Percentiles rank a stretch among this genome's conserved stretches.
Conservation (phyloP, 352 stramenopile species). For the Pythium periplocum region DNA sequence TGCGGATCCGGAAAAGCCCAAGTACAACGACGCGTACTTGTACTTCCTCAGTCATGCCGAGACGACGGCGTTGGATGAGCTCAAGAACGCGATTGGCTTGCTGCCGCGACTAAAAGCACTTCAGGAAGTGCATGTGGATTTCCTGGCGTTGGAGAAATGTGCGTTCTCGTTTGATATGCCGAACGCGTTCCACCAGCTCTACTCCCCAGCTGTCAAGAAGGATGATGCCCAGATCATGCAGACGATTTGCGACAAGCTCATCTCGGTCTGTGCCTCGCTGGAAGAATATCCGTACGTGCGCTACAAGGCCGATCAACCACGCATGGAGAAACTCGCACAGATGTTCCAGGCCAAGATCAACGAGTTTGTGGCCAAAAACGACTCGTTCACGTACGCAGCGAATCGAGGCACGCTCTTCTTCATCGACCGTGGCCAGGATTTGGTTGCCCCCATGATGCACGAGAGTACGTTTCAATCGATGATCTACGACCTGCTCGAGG, state of each 20-base stretch:
- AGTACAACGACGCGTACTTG: conserved; percentile 92
- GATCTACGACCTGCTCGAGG: conserved; percentile 93
- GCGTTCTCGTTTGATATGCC: conserved; percentile 93
- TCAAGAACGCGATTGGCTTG: conserved; percentile 83
- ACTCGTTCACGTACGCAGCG: conserved; percentile 85
- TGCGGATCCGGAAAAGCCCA: conserved; percentile 62
- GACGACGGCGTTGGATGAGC: conserved; percentile 72
- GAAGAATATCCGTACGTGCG: conserved; percentile 97
- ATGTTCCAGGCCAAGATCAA: conserved; percentile 96
- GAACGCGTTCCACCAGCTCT: conserved; percentile 71
- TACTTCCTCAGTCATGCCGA: conserved; percentile 91
- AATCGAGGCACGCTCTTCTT: conserved; percentile 92
- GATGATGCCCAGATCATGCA: conserved; percentile 41
- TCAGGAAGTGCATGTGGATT: conserved; percentile 96
- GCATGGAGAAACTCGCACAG: conserved; percentile 87
- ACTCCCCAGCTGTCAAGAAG: conserved; percentile 51
- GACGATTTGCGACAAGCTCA: conserved; percentile 88
- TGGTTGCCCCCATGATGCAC: conserved; percentile 95
- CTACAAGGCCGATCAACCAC: conserved; percentile 76
- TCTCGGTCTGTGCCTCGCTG: conserved; percentile 95
- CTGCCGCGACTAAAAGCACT: conserved; percentile 82
- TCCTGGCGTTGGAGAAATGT: conserved; percentile 91
- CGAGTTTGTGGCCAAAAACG: conserved; percentile 90
- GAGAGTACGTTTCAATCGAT: conserved; percentile 98
- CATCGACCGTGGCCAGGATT: conserved; percentile 92